Evolutionary conservation across 202 grass and related monocot genomes (phyloP).

Genomic region (Brachypodium distachyon): DNA sequence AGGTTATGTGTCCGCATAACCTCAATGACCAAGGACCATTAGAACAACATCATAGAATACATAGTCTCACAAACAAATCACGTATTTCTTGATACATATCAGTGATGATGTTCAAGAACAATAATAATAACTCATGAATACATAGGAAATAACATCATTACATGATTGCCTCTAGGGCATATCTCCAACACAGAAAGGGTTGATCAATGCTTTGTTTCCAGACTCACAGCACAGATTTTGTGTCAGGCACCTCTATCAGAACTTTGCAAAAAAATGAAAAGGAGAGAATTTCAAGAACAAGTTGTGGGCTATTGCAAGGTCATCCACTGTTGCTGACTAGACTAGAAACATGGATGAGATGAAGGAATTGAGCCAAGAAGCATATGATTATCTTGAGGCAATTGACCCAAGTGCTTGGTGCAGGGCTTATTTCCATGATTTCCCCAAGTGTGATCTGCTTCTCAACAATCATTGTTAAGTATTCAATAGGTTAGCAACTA

Average conservation of each 20-base stretch:
- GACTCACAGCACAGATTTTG: neutral
- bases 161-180: too few relatives aligned
- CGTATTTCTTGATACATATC: too few relatives aligned
- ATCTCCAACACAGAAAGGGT: too few relatives aligned
- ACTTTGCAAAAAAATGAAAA: neutral
- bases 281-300: neutral
- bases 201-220: neutral
- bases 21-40: too few relatives aligned
- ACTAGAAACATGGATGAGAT: neutral
- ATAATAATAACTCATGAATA: too few relatives aligned
- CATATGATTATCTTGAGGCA: neutral
- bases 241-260: neutral
- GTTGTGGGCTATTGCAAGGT: neutral
- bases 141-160: too few relatives aligned
- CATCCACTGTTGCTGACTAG: neutral
- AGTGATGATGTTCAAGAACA: too few relatives aligned
- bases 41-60: too few relatives aligned
- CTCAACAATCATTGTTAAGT: neutral
- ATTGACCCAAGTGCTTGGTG: neutral
- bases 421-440: neutral
- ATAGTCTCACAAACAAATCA: too few relatives aligned
- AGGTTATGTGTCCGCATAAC: too few relatives aligned
- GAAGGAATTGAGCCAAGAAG: neutral
- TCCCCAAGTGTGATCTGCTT: neutral
- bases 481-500: neutral